phyloP scores from a whole-genome alignment of 176 grass and related monocot species.

The Metroxylon sagu region DNA sequence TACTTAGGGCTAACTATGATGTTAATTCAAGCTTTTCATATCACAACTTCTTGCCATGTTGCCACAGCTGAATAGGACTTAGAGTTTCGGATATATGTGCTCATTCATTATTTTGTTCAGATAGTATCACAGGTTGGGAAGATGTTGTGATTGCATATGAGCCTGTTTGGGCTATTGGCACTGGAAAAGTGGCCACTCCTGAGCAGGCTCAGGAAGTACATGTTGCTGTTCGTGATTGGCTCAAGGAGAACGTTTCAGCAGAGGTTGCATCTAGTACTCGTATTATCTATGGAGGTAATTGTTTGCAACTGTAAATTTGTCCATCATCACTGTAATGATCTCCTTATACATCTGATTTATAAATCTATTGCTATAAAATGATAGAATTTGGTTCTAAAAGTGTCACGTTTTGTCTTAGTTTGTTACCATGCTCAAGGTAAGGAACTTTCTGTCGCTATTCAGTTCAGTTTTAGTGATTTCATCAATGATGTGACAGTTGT shows the following conservation, averaged over 20 bases:
- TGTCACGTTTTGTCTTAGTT: too few species aligned
- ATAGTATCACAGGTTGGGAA: conserved; percentile 66
- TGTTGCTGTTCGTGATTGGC: conserved; percentile 76
- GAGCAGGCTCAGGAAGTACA: conserved; percentile 97
- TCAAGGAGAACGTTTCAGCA: conserved; percentile 80
- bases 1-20: too few species aligned
- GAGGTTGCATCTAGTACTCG: conserved; percentile 75
- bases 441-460: too few species aligned
- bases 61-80: neutral
- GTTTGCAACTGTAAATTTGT: neutral
- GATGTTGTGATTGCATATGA: conserved; percentile 94
- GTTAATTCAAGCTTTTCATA: too few species aligned
- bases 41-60: too few species aligned
- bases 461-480: too few species aligned
- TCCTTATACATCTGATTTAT: too few species aligned
- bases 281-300: conserved; percentile 92
- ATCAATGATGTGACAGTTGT: too few species aligned
- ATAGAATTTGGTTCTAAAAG: too few species aligned
- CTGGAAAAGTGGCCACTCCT: conserved; percentile 85
- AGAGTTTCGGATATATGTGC: conserved; percentile 4
- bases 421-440: too few species aligned
- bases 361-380: too few species aligned
- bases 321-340: too few species aligned
- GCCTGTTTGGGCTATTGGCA: conserved; percentile 98
- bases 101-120: conserved; percentile 45